A percentile compares a stretch with the other conserved stretches of the same genome.
Evolutionary conservation across 2,329 filamentous ascomycete species (phyloP).

Genomic region (Beauveria sp.): DNA sequence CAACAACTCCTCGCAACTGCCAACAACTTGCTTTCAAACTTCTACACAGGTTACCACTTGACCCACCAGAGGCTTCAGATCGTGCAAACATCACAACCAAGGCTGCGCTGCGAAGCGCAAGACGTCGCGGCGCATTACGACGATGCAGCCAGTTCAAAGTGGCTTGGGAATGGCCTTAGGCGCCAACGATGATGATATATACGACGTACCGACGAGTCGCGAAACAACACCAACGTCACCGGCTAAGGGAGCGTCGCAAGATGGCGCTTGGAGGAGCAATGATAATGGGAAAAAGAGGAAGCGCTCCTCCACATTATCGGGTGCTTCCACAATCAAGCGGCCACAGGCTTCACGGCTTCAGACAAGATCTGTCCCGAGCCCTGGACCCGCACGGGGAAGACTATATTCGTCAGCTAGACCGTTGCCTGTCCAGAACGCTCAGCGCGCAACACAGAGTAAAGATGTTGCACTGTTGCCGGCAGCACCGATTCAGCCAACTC

Average conservation of each 20-base stretch:
- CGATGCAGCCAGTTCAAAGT: background rate
- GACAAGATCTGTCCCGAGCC: background rate
- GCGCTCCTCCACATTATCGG: background rate
- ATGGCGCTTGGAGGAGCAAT: background rate
- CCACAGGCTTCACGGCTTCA: background rate
- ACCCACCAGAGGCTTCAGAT: background rate
- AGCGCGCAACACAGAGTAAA: background rate
- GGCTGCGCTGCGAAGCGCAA: background rate
- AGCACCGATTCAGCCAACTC: background rate
- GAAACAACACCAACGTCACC: conserved; percentile 1
- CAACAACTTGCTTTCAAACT: background rate
- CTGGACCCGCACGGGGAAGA: background rate
- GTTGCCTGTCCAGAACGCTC: background rate
- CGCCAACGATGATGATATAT: conserved; percentile 8
- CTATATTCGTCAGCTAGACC: background rate
- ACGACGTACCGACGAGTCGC: conserved; percentile 5
- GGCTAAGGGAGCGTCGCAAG: background rate
- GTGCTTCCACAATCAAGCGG: background rate
- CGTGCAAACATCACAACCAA: background rate
- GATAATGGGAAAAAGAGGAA: conserved; percentile 6
- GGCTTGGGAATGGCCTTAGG: background rate
- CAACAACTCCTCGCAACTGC: background rate
- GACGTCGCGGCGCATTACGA: background rate
- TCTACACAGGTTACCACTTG: background rate
- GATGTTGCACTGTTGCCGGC: background rate